phyloP scores from a whole-genome alignment of 495 filamentous ascomycete species.

The Ascobolus immersus region DNA sequence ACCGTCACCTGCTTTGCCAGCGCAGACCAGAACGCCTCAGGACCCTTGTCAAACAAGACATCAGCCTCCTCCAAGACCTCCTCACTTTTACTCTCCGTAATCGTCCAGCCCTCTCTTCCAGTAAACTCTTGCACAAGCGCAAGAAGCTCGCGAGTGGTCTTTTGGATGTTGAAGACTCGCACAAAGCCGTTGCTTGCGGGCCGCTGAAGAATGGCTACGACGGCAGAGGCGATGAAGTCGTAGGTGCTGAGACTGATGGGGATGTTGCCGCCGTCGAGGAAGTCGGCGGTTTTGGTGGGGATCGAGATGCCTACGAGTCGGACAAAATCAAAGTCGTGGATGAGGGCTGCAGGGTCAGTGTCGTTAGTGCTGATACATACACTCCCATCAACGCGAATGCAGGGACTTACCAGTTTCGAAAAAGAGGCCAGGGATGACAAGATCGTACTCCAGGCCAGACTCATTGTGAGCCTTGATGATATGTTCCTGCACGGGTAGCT shows the following conservation, averaged over 20 bases:
- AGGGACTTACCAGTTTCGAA: constrained; percentile 23
- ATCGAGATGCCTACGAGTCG: constrained; percentile 20
- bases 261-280: constrained; percentile 30
- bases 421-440: constrained; percentile 25
- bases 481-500: constrained; percentile 25
- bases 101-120: too few species aligned
- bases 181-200: constrained; percentile 28
- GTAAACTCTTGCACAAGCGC: constrained; percentile 24
- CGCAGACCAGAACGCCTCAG: too few species aligned
- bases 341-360: neutral
- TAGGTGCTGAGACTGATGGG: constrained; percentile 25
- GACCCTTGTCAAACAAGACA: too few species aligned
- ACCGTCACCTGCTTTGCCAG: too few species aligned
- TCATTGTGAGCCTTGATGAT: constrained; percentile 20
- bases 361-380: neutral
- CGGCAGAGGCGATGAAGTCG: constrained; percentile 22
- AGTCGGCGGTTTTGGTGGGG: constrained; percentile 18
- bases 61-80: constrained; percentile 22
- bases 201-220: constrained; percentile 25
- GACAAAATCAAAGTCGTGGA: constrained; percentile 19
- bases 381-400: neutral
- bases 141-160: constrained; percentile 30
- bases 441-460: constrained; percentile 25
- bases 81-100: constrained; percentile 17
- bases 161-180: constrained; percentile 23